Evolutionary conservation across 2,329 filamentous ascomycete species (phyloP).

Genomic region (Claviceps paspali): DNA sequence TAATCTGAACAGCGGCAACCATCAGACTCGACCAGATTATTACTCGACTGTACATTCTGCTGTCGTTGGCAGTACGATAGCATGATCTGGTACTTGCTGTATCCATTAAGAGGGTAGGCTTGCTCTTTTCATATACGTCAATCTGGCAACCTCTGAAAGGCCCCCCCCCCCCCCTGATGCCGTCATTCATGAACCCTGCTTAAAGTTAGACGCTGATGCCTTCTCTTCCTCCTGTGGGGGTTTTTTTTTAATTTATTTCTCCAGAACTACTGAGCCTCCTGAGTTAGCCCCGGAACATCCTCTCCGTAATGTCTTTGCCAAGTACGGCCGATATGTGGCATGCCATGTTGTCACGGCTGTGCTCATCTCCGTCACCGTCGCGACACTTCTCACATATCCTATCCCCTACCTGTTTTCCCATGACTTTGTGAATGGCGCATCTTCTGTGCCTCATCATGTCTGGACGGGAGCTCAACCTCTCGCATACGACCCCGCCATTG

Average conservation of each 20-base stretch:
- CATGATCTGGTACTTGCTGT: constrained; percentile 6
- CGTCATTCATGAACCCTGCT: too few species aligned
- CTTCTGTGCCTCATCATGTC: constrained; percentile 61
- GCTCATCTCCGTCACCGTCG: constrained; percentile 56
- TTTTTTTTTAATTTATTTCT: not conserved
- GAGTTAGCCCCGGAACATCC: constrained; percentile 48
- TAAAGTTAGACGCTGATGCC: not conserved
- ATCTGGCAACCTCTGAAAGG: too few species aligned
- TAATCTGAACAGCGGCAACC: too few species aligned
- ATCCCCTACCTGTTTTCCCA: constrained; percentile 61
- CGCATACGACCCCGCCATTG: constrained; percentile 30
- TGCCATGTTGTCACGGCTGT: constrained; percentile 62
- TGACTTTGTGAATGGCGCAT: constrained; percentile 55
- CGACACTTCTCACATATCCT: constrained; percentile 56
- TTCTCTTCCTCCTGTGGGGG: not conserved
- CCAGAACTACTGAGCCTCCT: constrained; percentile 60
- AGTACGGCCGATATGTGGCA: constrained; percentile 55
- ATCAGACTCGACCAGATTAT: not conserved
- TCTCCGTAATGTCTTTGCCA: constrained; percentile 47
- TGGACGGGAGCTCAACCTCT: constrained; percentile 63
- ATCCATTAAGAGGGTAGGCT: constrained; percentile 7
- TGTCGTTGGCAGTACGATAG: not conserved
- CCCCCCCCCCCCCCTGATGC: too few species aligned
- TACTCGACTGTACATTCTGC: not conserved
- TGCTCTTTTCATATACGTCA: not conserved